Evolutionary conservation across 228 moss, liverwort and hornwort species (phyloP).

Genomic region (Sphagnum fallax): DNA sequence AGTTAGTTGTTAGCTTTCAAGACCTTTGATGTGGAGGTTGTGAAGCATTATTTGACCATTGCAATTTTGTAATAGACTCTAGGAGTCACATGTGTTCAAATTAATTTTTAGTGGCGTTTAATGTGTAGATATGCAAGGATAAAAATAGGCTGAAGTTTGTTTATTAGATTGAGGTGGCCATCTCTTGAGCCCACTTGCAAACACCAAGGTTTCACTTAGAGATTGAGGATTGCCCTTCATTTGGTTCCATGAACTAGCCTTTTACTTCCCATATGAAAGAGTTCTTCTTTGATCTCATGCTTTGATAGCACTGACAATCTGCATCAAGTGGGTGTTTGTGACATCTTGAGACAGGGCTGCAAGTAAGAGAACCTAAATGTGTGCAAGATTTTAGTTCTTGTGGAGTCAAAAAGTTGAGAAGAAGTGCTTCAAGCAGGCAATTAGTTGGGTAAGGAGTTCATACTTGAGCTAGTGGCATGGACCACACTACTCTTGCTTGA

Average conservation of each 20-base stretch:
- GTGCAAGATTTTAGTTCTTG: too few relatives aligned
- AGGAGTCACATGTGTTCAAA: too few relatives aligned
- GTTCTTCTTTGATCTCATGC: slow-evolving; percentile 68
- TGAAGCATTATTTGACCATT: too few relatives aligned
- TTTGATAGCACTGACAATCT: slow-evolving; percentile 68
- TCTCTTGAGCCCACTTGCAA: slow-evolving; percentile 66
- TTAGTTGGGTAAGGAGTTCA: too few relatives aligned
- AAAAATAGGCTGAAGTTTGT: slow-evolving; percentile 99
- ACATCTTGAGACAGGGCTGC: too few relatives aligned
- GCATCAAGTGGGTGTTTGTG: slow-evolving; percentile 43
- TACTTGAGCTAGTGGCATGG: too few relatives aligned
- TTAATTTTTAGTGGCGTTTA: too few relatives aligned
- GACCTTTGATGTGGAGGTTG: slow-evolving; percentile 73
- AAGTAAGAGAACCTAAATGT: too few relatives aligned
- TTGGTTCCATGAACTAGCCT: slow-evolving; percentile 42
- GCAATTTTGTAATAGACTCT: too few relatives aligned
- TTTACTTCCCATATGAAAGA: slow-evolving; percentile 52
- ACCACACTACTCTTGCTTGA: too few relatives aligned
- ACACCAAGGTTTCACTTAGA: slow-evolving; percentile 38
- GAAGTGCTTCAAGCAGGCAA: too few relatives aligned
- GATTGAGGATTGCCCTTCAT: slow-evolving; percentile 34
- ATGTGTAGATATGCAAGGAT: slow-evolving; percentile 87
- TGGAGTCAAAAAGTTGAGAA: too few relatives aligned
- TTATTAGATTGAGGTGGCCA: slow-evolving; percentile 81
- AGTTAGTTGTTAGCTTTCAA: slow-evolving; percentile 38